phyloP scores from a whole-genome alignment of 2,329 filamentous ascomycete species.

The Ophiostoma quercus region DNA sequence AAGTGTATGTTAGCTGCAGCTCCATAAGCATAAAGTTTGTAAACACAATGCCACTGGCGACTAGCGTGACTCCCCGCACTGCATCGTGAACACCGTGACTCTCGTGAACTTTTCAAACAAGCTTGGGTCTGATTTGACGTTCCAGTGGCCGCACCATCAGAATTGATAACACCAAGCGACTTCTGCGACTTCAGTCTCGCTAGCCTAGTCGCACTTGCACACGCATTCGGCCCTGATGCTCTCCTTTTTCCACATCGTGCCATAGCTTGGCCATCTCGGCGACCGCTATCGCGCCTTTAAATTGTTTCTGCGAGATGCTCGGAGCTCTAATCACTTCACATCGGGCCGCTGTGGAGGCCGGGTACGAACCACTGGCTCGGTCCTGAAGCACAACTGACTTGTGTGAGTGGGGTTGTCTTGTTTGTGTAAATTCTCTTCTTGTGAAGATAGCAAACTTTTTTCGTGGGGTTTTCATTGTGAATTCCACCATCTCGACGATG shows the following conservation, averaged over 20 bases:
- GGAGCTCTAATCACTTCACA: background rate
- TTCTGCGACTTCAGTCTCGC: background rate
- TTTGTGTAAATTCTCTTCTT: no score
- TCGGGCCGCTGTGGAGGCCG: background rate
- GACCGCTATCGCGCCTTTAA: background rate
- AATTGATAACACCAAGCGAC: background rate
- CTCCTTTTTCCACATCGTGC: background rate
- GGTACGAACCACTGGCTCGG: background rate
- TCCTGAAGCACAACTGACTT: background rate
- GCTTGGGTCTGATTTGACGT: background rate
- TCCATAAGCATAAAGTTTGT: background rate
- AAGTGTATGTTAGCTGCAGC: background rate
- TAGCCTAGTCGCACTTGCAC: background rate
- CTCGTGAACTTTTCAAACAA: background rate
- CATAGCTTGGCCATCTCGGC: slow-evolving; percentile 3
- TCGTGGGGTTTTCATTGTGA: no score
- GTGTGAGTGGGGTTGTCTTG: background rate
- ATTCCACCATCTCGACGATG: no score
- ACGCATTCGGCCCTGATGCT: background rate
- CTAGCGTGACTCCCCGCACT: background rate
- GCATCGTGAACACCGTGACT: background rate
- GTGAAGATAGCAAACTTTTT: no score
- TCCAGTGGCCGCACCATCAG: background rate
- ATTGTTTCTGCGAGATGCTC: background rate
- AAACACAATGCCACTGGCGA: background rate